Conservation (phyloP, 352 stramenopile genomes). For the Aphanomyces stellatus region DNA sequence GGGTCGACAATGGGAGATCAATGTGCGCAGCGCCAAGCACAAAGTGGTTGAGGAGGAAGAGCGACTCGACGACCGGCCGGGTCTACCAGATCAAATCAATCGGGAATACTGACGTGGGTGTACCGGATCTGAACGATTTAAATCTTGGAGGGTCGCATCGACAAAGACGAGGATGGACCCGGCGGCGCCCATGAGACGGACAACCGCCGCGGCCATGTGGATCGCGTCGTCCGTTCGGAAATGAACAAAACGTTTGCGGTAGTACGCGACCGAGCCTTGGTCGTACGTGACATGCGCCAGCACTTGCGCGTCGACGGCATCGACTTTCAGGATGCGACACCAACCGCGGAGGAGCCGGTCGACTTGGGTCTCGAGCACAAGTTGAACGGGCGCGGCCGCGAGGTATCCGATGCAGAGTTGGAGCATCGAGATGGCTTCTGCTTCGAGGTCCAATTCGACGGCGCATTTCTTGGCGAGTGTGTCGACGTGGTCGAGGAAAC, state of each 20-base stretch:
- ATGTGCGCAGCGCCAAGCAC: neutral
- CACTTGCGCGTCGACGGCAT: slow-evolving; percentile 64
- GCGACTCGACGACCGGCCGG: no score
- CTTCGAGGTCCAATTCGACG: slow-evolving; percentile 52
- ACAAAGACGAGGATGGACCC: neutral
- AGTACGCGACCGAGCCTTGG: slow-evolving; percentile 43
- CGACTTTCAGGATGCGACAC: slow-evolving; percentile 42
- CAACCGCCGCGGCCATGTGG: slow-evolving; percentile 31
- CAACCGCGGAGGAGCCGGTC: slow-evolving; percentile 39
- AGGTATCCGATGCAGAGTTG: slow-evolving; percentile 65
- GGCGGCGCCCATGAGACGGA: slow-evolving; percentile 34
- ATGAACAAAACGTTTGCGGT: slow-evolving; percentile 60
- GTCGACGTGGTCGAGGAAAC: slow-evolving; percentile 63
- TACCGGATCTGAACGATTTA: no score
- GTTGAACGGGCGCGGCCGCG: slow-evolving; percentile 27
- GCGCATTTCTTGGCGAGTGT: slow-evolving; percentile 50
- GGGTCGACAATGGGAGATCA: neutral
- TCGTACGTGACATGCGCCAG: slow-evolving; percentile 41
- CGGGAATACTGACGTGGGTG: no score
- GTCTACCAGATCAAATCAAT: no score
- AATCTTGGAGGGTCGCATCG: neutral
- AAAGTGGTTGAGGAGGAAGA: slow-evolving; percentile 12
- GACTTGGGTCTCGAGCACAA: slow-evolving; percentile 40
- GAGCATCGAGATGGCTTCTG: slow-evolving; percentile 37
- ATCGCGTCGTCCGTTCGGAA: slow-evolving; percentile 70